Conservation (phyloP, 2,329 filamentous ascomycete species). For the Pleomassaria siparia region DNA sequence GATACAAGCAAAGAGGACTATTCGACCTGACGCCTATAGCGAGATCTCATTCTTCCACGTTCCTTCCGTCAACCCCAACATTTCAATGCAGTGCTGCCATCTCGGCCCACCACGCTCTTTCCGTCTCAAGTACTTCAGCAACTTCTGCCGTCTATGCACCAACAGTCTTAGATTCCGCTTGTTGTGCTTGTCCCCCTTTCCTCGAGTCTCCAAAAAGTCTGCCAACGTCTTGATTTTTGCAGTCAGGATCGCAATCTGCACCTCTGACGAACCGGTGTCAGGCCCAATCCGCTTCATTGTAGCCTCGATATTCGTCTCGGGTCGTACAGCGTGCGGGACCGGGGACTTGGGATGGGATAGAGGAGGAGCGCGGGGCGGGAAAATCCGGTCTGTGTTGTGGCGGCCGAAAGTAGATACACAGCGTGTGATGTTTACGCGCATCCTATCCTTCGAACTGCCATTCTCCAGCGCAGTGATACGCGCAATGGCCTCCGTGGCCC, state of each 20-base stretch:
- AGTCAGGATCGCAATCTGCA: constrained; percentile 95
- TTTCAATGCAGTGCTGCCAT: constrained; percentile 84
- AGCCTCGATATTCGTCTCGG: constrained; percentile 35
- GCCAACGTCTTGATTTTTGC: constrained; percentile 86
- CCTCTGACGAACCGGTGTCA: constrained; percentile 93
- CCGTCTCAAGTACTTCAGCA: constrained; percentile 80
- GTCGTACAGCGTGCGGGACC: constrained; percentile 49
- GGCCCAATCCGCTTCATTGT: constrained; percentile 69
- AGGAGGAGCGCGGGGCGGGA: constrained; percentile 62
- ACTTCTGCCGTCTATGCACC: constrained; percentile 85
- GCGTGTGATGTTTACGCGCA: constrained; percentile 78
- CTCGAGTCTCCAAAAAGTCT: constrained; percentile 68
- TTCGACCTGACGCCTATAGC: constrained; percentile 54
- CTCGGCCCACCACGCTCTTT: constrained; percentile 90
- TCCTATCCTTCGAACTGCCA: constrained; percentile 74
- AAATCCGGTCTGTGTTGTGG: constrained; percentile 76
- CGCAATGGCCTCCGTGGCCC: constrained; percentile 72
- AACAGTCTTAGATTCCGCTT: constrained; percentile 85
- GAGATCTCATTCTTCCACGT: constrained; percentile 91
- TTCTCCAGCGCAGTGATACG: constrained; percentile 80
- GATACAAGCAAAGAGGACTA: not conserved
- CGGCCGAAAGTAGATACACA: constrained; percentile 88
- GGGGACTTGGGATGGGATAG: constrained; percentile 49
- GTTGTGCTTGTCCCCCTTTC: constrained; percentile 88
- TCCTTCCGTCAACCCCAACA: constrained; percentile 80